phyloP scores from a whole-genome alignment of 1,284 basidiomycete species.

The Moesziomyces sp. region DNA sequence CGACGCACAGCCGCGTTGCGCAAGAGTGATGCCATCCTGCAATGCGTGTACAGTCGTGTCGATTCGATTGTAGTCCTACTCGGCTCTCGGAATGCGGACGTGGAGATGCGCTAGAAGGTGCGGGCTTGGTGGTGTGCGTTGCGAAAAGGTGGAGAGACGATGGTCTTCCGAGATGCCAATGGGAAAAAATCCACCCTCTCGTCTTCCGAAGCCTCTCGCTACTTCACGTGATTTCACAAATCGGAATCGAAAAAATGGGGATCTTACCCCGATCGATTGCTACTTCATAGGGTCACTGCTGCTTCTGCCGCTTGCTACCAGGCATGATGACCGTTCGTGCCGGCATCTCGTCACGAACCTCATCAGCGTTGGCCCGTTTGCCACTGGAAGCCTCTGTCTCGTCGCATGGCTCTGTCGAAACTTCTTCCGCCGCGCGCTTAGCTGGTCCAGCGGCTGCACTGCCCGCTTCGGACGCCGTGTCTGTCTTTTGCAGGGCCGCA shows the following conservation, averaged over 20 bases:
- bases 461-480: neutral
- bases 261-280: constrained; percentile 2
- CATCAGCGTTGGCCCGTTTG: neutral
- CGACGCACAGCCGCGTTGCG: constrained; percentile 5
- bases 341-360: neutral
- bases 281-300: constrained; percentile 1
- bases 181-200: constrained; percentile 4
- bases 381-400: neutral
- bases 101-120: too few relatives aligned
- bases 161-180: constrained; percentile 1
- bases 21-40: constrained; percentile 21
- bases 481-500: neutral
- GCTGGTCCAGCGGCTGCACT: neutral
- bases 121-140: neutral
- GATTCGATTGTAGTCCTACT: too few relatives aligned
- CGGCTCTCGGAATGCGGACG: too few relatives aligned
- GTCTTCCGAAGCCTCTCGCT: neutral
- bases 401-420: neutral
- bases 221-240: constrained; percentile 6
- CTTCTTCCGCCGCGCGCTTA: neutral
- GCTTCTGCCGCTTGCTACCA: constrained; percentile 33
- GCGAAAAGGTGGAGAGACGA: too few relatives aligned
- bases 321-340: constrained; percentile 15
- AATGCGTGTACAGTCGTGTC: too few relatives aligned
- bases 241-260: neutral